Evolutionary conservation across 306 rosid species (phyloP), one percentile per base, ranked within the genome.

Genomic region (Delonix regia): DNA sequence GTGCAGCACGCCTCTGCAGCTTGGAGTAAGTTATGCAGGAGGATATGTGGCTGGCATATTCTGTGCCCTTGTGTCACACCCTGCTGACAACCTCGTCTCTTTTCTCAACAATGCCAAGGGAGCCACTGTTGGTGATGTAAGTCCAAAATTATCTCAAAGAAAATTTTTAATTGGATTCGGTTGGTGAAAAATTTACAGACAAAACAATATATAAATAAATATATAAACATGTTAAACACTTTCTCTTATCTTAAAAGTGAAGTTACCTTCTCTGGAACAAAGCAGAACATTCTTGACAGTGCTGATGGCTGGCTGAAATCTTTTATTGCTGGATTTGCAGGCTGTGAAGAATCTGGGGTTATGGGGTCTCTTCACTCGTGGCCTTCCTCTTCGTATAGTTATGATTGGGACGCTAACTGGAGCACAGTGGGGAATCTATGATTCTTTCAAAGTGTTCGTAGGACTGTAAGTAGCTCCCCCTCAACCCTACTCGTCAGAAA

Each of bases 1-100:
- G 75, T 82, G 90, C 66, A 84, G 88, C 83, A 55, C 1, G 0
- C 10, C 30, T 3, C 45, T 84, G 51, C 90, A 87, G 83, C 85
- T 87, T 4, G 88, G 88, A 10, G 86, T 87, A 60, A 87, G 90
- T 79, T 82, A 76, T 30, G 83, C 67, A 3, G 75, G 86, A 44
- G 90, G 90, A 51, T 87, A 87, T 28, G 39, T 67, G 72, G 86
- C 88, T 13, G 88, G 90, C 51, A 41, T 87, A 15, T 76, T 87
- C 14, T 87, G 88, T 65, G 79, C 90, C 6, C n/a, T 84, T 6
- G 73, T 87, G 16, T 87, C 88, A 2, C 90, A 87, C 66, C 88
- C 90, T 10, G 90, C 90, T 53, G 90, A 87, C 68, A 87, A 84
- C 38, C 80, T 87, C 25, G 90, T 84, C 39, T 87, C 90, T 7